These are phyloP conservation scores for Solanum sitiens DNA, from an alignment of 257 asterid genomes.

Conservation along the genomic window DNA sequence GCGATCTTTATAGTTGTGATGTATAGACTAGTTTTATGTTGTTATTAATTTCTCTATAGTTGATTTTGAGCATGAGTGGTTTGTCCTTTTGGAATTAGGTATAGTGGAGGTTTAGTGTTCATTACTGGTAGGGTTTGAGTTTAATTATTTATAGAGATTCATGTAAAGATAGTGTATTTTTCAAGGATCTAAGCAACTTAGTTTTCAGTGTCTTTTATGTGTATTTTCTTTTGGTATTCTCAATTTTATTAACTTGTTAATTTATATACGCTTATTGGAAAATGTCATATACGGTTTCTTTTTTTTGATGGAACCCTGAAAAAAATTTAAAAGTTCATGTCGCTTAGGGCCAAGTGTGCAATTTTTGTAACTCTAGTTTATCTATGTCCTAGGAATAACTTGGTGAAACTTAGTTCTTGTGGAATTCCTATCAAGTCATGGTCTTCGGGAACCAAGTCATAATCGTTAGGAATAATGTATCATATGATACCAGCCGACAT, in stretches of 20 bases:
- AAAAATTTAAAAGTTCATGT: background rate
- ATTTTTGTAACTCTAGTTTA: background rate
- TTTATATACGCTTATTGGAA: background rate
- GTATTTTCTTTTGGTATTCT: background rate
- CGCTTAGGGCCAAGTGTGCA: background rate
- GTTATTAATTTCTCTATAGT: background rate
- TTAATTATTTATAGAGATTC: too few species aligned
- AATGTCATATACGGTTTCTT: background rate
- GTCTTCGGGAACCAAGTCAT: background rate
- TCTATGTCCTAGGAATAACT: background rate
- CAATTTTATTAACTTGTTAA: background rate
- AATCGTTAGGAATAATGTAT: background rate
- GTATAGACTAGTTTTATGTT: background rate
- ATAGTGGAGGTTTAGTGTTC: too few species aligned
- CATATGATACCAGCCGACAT: background rate
- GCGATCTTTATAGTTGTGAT: background rate
- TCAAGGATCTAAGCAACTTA: too few species aligned
- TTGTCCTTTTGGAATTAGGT: too few species aligned
- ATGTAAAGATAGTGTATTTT: too few species aligned
- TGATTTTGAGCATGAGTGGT: too few species aligned
- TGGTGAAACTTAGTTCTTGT: background rate
- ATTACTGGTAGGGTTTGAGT: too few species aligned
- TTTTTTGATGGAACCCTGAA: background rate
- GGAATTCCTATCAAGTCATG: background rate
- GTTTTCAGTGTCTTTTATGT: background rate